Conservation (phyloP, 768 basidiomycete species). For the Amanita rubescens region DNA sequence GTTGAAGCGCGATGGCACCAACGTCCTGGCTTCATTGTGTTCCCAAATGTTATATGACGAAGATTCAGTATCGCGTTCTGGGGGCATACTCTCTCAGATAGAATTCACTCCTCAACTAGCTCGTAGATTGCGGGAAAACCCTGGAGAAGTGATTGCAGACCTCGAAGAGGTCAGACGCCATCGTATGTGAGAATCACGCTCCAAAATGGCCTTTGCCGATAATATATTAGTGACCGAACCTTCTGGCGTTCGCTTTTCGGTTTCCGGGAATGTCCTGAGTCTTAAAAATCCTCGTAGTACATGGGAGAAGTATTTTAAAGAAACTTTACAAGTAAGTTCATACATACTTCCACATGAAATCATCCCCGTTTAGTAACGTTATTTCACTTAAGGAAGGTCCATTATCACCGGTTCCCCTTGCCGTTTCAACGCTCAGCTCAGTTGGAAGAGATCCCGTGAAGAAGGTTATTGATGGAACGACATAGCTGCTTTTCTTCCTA, state of each 20-base stretch:
- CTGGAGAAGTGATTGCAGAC: slow-evolving; percentile 62
- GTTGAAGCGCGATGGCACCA: slow-evolving; percentile 82
- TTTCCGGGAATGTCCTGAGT: slow-evolving; percentile 77
- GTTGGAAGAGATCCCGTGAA: slow-evolving; percentile 67
- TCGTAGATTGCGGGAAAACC: slow-evolving; percentile 62
- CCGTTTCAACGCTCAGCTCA: slow-evolving; percentile 62
- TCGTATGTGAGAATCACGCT: slow-evolving; percentile 37
- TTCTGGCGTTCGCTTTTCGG: slow-evolving; percentile 77
- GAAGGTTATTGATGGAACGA: slow-evolving; percentile 39
- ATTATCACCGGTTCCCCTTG: slow-evolving; percentile 60
- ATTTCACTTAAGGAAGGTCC: slow-evolving; percentile 34
- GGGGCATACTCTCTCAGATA: slow-evolving; percentile 62
- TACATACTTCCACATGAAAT: not conserved
- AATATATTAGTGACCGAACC: slow-evolving; percentile 68
- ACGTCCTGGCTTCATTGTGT: slow-evolving; percentile 68
- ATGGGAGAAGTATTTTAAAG: slow-evolving; percentile 66
- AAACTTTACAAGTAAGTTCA: slow-evolving; percentile 46
- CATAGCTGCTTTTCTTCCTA: not conserved
- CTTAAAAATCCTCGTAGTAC: slow-evolving; percentile 64
- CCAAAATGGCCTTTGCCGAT: not conserved
- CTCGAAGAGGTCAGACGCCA: slow-evolving; percentile 66
- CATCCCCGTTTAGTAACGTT: too few species aligned
- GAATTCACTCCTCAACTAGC: slow-evolving; percentile 75
- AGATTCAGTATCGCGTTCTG: slow-evolving; percentile 60
- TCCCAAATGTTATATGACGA: slow-evolving; percentile 59